Conservation (phyloP, 768 basidiomycete species). For the Lactarius tabidus region DNA sequence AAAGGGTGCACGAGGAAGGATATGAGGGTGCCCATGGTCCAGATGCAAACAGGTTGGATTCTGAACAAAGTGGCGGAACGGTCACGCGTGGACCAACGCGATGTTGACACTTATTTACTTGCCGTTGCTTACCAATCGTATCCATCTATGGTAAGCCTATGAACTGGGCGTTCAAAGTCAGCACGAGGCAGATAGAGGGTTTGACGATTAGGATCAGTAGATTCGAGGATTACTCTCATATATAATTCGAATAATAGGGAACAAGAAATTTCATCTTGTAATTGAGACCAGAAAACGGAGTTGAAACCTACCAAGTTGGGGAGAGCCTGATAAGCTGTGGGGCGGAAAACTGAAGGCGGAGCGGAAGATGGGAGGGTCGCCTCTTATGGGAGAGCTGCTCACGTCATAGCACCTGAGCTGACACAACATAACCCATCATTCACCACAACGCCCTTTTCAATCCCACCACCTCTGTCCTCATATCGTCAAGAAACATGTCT, state of each 20-base stretch:
- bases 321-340: background rate
- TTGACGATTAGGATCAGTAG: conserved; percentile 9
- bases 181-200: background rate
- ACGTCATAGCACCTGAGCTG: conserved; percentile 14
- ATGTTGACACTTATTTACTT: conserved; percentile 23
- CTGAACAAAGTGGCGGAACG: conserved; percentile 1
- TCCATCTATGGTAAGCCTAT: background rate
- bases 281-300: background rate
- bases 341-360: background rate
- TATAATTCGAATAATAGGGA: conserved; percentile 58
- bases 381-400: conserved; percentile 8
- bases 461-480: conserved; percentile 20
- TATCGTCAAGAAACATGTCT: conserved; percentile 45
- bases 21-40: conserved; percentile 30
- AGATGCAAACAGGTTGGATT: conserved; percentile 6
- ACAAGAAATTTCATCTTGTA: conserved; percentile 47
- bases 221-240: conserved; percentile 10
- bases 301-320: background rate
- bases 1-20: conserved; percentile 48
- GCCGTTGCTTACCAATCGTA: conserved; percentile 10
- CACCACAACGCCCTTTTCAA: conserved; percentile 15
- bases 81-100: conserved; percentile 24
- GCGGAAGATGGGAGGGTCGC: background rate
- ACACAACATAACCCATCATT: conserved; percentile 3
- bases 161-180: background rate